Base-by-base conservation (phyloP, 257 asterid genomes). In the Penstemon barbatus region DNA sequence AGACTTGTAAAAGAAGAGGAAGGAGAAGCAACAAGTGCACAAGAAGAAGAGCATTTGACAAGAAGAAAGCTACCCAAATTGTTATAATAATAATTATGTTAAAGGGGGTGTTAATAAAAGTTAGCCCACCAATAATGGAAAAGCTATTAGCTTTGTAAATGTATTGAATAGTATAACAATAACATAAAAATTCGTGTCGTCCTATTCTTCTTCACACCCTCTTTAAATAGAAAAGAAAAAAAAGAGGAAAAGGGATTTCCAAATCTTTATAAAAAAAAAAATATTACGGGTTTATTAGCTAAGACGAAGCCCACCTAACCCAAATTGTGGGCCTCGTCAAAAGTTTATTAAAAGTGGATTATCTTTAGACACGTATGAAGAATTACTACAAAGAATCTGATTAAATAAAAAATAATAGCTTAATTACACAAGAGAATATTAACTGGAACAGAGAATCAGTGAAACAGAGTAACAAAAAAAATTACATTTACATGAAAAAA, bases 1-100 rank as follows among this genome's bases (percentile, higher is more conserved):
- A 74, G 91, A 87, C 74, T 82, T 83, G 80, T 72, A 76, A 73
- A 83, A 79, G 75, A 88, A 52, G 76, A 84, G 63, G 82, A 89
- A 76, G 78, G 89, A 80, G 78, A 87, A 83, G 61, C 70, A 82
- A 74, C 87, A 79, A 67, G 87, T 79, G 81, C 88, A 75, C 75
- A 85, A 79, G 77, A 91, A 78, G 79, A 86, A 71, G 74, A 85
- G 85, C 91, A 88, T 91, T 79, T 75, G 87, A 50, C 66, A 69
- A 46, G 74, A 60, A 25, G 58, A 74, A 62, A 65, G 71, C 69
- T 73, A 39, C 52, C 77, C 65, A 67, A 64, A 57, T 65, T 39
- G 73, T 76, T 70, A 76, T 68, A 79, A 77, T 57, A 25, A 19
- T 25, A 25, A 25, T 25, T 1, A 25, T 25, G 33, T 25, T 25